These are phyloP conservation scores for Penstemon barbatus DNA, from an alignment of 257 asterid genomes.

Conservation along the genomic window DNA sequence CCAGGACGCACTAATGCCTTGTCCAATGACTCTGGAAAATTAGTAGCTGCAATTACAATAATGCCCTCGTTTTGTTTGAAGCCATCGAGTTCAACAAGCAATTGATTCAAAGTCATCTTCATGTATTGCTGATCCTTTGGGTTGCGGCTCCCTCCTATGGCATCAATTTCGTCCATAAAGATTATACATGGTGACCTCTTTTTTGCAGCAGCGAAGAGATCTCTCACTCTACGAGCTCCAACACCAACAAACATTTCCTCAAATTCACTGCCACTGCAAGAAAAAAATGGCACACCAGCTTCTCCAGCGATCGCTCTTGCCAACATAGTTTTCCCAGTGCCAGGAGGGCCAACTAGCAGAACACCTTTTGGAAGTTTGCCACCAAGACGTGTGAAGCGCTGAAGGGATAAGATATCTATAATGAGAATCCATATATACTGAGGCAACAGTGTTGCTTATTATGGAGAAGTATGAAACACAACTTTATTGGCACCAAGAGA, in stretches of 20 bases:
- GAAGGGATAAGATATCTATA: conserved; percentile 35
- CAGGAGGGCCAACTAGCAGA: conserved; percentile 94
- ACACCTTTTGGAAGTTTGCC: conserved; percentile 99
- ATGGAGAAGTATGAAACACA: no score
- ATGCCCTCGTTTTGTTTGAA: conserved; percentile 95
- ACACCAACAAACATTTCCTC: conserved; percentile 99
- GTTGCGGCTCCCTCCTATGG: conserved; percentile 91
- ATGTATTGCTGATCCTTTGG: conserved; percentile 89
- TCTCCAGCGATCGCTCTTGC: conserved; percentile 99
- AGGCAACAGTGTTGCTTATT: no score
- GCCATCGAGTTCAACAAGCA: conserved; percentile 95
- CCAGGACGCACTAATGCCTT: conserved; percentile 96
- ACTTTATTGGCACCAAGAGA: background rate
- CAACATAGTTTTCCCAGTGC: conserved; percentile 97
- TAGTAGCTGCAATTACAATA: conserved; percentile 95
- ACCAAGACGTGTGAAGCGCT: conserved; percentile 96
- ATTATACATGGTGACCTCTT: conserved; percentile 92
- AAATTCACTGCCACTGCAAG: conserved; percentile 97
- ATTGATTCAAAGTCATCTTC: conserved; percentile 93
- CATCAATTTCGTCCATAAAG: conserved; percentile 91
- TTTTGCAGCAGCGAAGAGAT: conserved; percentile 90
- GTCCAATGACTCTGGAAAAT: conserved; percentile 89
- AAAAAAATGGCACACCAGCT: conserved; percentile 95
- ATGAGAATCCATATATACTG: conserved; percentile 25
- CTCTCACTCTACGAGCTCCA: conserved; percentile 96